These are phyloP conservation scores for Phytophthora pseudosyringae DNA, from an alignment of 352 stramenopile genomes.

Conservation along the genomic window DNA sequence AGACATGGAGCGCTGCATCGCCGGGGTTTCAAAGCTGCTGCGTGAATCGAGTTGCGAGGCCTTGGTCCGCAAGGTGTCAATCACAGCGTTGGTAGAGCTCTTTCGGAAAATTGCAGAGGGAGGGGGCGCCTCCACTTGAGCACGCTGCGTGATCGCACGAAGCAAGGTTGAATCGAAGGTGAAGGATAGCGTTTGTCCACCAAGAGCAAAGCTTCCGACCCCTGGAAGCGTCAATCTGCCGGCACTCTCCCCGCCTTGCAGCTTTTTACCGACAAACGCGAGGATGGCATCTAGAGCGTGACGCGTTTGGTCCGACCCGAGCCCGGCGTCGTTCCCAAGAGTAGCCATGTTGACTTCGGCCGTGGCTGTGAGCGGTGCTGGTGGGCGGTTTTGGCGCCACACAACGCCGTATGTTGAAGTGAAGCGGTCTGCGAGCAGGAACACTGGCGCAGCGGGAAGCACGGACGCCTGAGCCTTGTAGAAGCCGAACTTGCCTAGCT, in stretches of 20 bases:
- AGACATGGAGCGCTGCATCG: conserved; percentile 29
- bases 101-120: conserved; percentile 22
- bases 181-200: conserved; percentile 54
- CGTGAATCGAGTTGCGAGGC: conserved; percentile 1
- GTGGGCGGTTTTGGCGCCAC: conserved; percentile 49
- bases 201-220: conserved; percentile 50
- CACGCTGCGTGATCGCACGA: conserved; percentile 16
- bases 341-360: conserved; percentile 58
- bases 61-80: conserved; percentile 19
- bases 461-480: conserved; percentile 40
- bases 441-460: conserved; percentile 41
- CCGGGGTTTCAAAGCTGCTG: background rate
- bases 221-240: conserved; percentile 41
- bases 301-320: conserved; percentile 51
- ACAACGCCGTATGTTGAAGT: conserved; percentile 41
- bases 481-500: conserved; percentile 68
- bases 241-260: conserved; percentile 33
- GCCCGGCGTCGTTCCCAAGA: conserved; percentile 44
- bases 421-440: conserved; percentile 63
- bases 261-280: conserved; percentile 47
- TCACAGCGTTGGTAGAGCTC: background rate
- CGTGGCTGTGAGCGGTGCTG: conserved; percentile 47
- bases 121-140: conserved; percentile 14
- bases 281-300: conserved; percentile 54
- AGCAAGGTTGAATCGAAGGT: conserved; percentile 51